Percentiles rank a stretch among this genome's conserved stretches.
phyloP scores from a whole-genome alignment of 2,329 filamentous ascomycete genomes.

The Xylaria sp. region DNA sequence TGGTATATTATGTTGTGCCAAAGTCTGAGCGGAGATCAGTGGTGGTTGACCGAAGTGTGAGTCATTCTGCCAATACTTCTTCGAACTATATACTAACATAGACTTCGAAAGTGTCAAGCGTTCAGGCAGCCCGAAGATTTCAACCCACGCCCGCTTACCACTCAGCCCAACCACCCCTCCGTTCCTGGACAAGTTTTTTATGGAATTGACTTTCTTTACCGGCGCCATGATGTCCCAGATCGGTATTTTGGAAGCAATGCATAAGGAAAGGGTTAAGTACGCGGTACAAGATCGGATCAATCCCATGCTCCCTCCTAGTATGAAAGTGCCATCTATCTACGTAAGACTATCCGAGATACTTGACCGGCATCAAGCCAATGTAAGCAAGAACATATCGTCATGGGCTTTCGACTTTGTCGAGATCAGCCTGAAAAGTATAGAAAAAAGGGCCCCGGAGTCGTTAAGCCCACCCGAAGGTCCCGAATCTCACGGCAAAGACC shows the following conservation, averaged over 20 bases:
- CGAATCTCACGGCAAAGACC: conserved; percentile 12
- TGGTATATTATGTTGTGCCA: conserved; percentile 78
- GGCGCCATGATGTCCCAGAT: conserved; percentile 58
- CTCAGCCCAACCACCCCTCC: conserved; percentile 52
- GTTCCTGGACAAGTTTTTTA: conserved; percentile 57
- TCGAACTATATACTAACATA: conserved; percentile 19
- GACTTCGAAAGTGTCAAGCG: conserved; percentile 24
- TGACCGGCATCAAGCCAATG: conserved; percentile 28
- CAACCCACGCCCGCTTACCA: conserved; percentile 48
- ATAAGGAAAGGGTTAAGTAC: conserved; percentile 51
- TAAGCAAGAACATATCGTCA: conserved; percentile 36
- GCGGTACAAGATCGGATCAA: conserved; percentile 43
- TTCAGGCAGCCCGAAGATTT: conserved; percentile 32
- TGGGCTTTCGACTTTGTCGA: conserved; percentile 67
- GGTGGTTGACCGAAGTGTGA: conserved; percentile 75
- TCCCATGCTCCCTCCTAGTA: conserved; percentile 48
- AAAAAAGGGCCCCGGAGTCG: conserved; percentile 30
- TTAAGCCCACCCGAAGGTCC: conserved; percentile 6
- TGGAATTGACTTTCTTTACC: conserved; percentile 55
- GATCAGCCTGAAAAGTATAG: conserved; percentile 60
- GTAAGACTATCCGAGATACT: conserved; percentile 55
- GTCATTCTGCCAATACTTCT: conserved; percentile 37
- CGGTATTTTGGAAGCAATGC: conserved; percentile 55
- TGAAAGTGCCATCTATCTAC: conserved; percentile 55
- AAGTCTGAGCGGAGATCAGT: conserved; percentile 74